phyloP scores from a whole-genome alignment of 345 rosid genomes.

The Lumnitzera littorea region DNA sequence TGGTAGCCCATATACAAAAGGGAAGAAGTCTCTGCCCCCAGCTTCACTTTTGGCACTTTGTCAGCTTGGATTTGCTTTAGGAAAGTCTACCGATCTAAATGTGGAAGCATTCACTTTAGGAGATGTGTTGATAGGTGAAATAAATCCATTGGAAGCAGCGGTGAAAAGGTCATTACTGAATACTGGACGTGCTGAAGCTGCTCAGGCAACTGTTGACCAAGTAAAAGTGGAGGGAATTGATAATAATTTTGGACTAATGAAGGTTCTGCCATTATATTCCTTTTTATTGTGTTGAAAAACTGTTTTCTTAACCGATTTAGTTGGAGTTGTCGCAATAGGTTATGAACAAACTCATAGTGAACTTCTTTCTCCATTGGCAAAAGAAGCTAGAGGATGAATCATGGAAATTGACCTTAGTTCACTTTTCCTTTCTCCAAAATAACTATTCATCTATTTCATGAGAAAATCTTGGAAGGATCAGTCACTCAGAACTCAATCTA shows the following conservation, averaged over 20 bases:
- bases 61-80: slow-evolving; percentile 54
- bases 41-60: slow-evolving; percentile 51
- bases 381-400: no score
- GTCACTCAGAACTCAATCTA: no score
- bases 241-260: slow-evolving; percentile 81
- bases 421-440: no score
- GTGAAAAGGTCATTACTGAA: slow-evolving; percentile 66
- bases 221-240: slow-evolving; percentile 96
- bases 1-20: slow-evolving; percentile 36
- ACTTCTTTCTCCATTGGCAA: no score
- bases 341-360: no score
- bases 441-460: no score
- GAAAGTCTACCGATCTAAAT: slow-evolving; percentile 36
- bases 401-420: no score
- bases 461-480: no score
- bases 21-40: slow-evolving; percentile 42
- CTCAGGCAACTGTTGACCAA: slow-evolving; percentile 89
- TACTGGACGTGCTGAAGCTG: slow-evolving; percentile 79
- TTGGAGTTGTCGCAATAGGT: no score
- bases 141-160: slow-evolving; percentile 66
- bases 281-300: slow-evolving; percentile 6
- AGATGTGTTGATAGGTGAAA: slow-evolving; percentile 79
- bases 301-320: no score
- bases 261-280: slow-evolving; percentile 33
- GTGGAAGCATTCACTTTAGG: slow-evolving; percentile 33